These are phyloP conservation scores for Tricholoma bakamatsutake DNA, from an alignment of 768 basidiomycete genomes.

Conservation along the genomic window DNA sequence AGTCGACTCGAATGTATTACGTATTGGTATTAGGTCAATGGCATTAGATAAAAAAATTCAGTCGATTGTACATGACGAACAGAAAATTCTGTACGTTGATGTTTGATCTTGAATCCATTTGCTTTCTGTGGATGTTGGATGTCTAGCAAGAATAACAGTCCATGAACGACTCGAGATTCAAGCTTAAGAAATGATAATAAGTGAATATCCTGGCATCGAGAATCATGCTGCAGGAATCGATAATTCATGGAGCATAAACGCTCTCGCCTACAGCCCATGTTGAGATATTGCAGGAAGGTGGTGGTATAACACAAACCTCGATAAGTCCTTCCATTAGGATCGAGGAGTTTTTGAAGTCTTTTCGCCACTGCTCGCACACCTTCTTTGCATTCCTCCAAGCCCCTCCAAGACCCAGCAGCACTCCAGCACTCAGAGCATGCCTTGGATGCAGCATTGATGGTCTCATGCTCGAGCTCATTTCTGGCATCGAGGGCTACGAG, in stretches of 20 bases:
- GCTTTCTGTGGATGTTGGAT: neutral
- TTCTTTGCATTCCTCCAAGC: conserved; percentile 58
- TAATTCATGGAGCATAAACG: conserved; percentile 31
- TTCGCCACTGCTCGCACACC: conserved; percentile 54
- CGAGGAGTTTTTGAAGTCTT: conserved; percentile 53
- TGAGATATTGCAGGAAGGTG: neutral
- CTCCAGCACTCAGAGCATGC: conserved; percentile 82
- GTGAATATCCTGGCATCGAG: neutral
- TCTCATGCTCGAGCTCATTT: conserved; percentile 70
- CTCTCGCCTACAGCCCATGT: conserved; percentile 24
- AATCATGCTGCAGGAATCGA: neutral
- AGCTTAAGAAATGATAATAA: no score
- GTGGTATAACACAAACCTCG: conserved; percentile 24
- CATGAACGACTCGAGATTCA: neutral
- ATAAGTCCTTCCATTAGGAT: conserved; percentile 49
- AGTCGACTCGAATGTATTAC: neutral
- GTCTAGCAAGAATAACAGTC: no score
- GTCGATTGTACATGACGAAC: neutral
- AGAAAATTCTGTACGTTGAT: neutral
- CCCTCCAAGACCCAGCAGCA: conserved; percentile 61
- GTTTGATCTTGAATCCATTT: neutral
- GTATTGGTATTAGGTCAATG: neutral
- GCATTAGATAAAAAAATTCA: neutral
- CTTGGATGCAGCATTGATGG: conserved; percentile 62
- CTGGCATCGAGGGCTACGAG: conserved; percentile 63